Base-by-base conservation (phyloP, 257 asterid species). In the Henckelia pumila region DNA sequence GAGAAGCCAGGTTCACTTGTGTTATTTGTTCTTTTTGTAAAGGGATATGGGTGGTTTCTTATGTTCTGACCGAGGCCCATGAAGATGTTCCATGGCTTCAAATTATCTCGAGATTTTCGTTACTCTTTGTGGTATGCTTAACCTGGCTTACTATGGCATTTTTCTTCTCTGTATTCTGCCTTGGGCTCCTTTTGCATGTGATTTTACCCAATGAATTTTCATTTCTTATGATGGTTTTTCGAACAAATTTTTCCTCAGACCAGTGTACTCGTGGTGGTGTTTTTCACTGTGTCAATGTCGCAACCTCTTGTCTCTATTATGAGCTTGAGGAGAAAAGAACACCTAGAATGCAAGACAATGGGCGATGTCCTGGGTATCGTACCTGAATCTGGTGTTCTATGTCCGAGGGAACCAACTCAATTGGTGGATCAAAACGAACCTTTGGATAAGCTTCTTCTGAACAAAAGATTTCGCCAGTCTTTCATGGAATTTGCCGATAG, bases 401-500 rank as follows among this genome's bases (percentile, higher is more conserved):
- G 67, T 16, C 85, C 66, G 63, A 67, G 75, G 70, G 89, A 81
- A 68, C 67, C 79, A 25, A 23, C 65, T 5, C 80, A 61, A 71
- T 70, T 73, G 55, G 55, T 84, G 71, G 81, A 84, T 78, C 83
- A 83, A 17, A 82, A 81, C 29, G 94, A 78, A 63, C 94, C 94
- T 40, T 71, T 90, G 63, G 95, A 90, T 74, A 84, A 86, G 76
- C 97, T 90, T 80, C 89, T 90, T 22, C 66, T 71, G 68, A 78
- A 90, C 83, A 82, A 81, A 76, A 84, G 73, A 79, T 90, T 90
- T 29, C 83, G 80, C 58, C 86, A 77, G 53, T 90, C 97, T 11
- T 90, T 88, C 73, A 78, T 84, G 87, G 88, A 80, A 74, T 90
- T 90, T 68, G 92, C 97, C 22, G 92, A 90, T 75, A 84, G 95